Percentiles rank a stretch among this genome's conserved stretches.
Evolutionary conservation across 2,329 filamentous ascomycete species (phyloP).

Genomic region (Leptodontidium sp.): DNA sequence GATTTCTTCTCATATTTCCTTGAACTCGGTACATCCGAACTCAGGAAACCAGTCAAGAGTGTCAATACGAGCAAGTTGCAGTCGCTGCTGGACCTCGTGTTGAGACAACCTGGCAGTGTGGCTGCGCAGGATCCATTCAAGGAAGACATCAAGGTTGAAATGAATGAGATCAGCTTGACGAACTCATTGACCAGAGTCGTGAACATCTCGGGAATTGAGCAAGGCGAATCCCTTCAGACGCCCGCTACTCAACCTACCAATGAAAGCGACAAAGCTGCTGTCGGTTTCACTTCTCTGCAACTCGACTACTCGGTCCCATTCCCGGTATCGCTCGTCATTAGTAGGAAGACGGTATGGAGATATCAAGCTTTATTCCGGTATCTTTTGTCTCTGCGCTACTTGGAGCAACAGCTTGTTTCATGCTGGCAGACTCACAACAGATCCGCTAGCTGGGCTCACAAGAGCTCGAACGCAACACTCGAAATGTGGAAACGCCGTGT

Average conservation of each 20-base stretch:
- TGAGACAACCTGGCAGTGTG: conserved; percentile 94
- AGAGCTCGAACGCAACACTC: conserved; percentile 73
- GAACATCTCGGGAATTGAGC: conserved; percentile 93
- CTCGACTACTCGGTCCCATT: conserved; percentile 96
- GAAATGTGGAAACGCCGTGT: conserved; percentile 94
- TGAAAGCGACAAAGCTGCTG: conserved; percentile 85
- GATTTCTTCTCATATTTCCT: conserved; percentile 99
- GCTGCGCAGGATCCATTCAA: conserved; percentile 97
- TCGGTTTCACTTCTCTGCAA: conserved; percentile 90
- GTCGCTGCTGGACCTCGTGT: conserved; percentile 91
- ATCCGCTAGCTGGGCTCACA: conserved; percentile 81
- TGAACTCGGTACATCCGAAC: conserved; percentile 86
- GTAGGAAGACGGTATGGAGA: conserved; percentile 93
- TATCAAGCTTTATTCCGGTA: conserved; percentile 98
- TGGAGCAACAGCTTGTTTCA: conserved; percentile 85
- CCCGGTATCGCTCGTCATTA: conserved; percentile 93
- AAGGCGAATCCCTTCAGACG: conserved; percentile 82
- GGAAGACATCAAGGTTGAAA: conserved; percentile 96
- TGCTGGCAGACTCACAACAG: conserved; percentile 93
- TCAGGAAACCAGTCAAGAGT: conserved; percentile 85
- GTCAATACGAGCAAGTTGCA: conserved; percentile 95
- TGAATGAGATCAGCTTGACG: conserved; percentile 93
- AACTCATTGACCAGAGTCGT: conserved; percentile 96
- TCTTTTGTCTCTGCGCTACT: conserved; percentile 84
- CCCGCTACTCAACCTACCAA: conserved; percentile 69